Evolutionary conservation across 1,284 basidiomycete species (phyloP).

Genomic region (Cryptococcus sp.): DNA sequence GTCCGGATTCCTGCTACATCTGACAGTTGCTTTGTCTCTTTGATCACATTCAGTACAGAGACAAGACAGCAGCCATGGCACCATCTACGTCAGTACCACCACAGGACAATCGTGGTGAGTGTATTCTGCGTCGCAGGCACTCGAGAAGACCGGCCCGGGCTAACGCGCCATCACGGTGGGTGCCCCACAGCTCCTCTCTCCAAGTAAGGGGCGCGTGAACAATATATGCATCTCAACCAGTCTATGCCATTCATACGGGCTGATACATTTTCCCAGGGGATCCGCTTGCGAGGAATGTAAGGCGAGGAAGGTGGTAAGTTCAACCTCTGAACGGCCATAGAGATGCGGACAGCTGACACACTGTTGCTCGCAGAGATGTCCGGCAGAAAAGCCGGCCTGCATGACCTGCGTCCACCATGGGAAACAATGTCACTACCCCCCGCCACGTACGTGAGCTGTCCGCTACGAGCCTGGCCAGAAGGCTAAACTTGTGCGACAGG

Average conservation of each 20-base stretch:
- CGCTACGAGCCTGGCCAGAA: too few relatives aligned
- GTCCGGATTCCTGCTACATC: too few relatives aligned
- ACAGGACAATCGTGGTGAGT: too few relatives aligned
- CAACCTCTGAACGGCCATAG: not conserved
- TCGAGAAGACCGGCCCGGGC: too few relatives aligned
- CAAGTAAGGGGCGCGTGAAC: not conserved
- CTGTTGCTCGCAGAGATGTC: slow-evolving; percentile 10
- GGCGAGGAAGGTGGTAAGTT: slow-evolving; percentile 11
- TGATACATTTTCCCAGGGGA: not conserved
- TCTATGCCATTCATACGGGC: too few relatives aligned
- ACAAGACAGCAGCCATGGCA: too few relatives aligned
- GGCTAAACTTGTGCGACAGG: not conserved
- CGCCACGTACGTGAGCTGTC: slow-evolving; percentile 1
- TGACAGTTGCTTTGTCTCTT: too few relatives aligned
- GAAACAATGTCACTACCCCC: slow-evolving; percentile 15
- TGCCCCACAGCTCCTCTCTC: not conserved
- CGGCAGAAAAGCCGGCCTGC: slow-evolving; percentile 18
- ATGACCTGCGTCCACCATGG: slow-evolving; percentile 15
- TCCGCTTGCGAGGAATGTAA: slow-evolving; percentile 15
- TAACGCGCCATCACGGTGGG: too few relatives aligned
- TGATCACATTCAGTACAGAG: too few relatives aligned
- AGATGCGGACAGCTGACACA: not conserved
- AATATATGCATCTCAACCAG: not conserved
- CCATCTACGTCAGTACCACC: too few relatives aligned
- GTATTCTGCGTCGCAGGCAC: too few relatives aligned